Evolutionary conservation across 1,284 basidiomycete species (phyloP).

Genomic region (Phlebopus sp.): DNA sequence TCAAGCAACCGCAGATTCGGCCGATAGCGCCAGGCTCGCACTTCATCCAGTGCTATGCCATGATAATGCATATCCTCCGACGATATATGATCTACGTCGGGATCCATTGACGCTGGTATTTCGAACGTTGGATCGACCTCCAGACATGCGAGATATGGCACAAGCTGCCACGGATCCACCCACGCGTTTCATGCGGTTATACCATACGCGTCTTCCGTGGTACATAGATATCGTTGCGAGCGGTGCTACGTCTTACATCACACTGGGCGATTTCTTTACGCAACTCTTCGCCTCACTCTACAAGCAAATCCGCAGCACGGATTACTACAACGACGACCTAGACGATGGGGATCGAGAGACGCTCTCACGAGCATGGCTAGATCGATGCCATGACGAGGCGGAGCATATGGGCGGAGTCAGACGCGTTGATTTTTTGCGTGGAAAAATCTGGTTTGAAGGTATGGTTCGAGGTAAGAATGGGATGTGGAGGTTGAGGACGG

Average conservation of each 20-base stretch:
- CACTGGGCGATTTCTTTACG: conserved; percentile 50
- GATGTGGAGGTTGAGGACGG: conserved; percentile 32
- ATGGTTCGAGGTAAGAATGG: conserved; percentile 30
- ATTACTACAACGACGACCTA: conserved; percentile 40
- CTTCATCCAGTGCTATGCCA: conserved; percentile 26
- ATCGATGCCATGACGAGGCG: conserved; percentile 29
- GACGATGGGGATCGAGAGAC: conserved; percentile 34
- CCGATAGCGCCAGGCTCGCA: conserved; percentile 27
- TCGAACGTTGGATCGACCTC: conserved; percentile 36
- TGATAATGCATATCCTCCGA: conserved; percentile 25
- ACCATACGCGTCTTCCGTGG: conserved; percentile 54
- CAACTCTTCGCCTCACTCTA: conserved; percentile 33
- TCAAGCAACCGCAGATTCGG: conserved; percentile 11
- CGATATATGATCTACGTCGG: conserved; percentile 37
- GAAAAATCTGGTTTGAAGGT: conserved; percentile 26
- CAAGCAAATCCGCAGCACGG: conserved; percentile 31
- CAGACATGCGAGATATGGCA: conserved; percentile 39
- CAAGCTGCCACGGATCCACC: conserved; percentile 47
- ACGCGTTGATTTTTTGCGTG: conserved; percentile 30
- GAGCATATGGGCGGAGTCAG: conserved; percentile 28
- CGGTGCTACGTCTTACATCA: conserved; percentile 45
- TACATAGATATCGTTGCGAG: conserved; percentile 49
- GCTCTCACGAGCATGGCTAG: conserved; percentile 35
- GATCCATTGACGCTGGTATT: conserved; percentile 37
- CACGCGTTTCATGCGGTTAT: conserved; percentile 44